phyloP scores from a whole-genome alignment of 495 filamentous ascomycete species.

The Penicillium manginii region DNA sequence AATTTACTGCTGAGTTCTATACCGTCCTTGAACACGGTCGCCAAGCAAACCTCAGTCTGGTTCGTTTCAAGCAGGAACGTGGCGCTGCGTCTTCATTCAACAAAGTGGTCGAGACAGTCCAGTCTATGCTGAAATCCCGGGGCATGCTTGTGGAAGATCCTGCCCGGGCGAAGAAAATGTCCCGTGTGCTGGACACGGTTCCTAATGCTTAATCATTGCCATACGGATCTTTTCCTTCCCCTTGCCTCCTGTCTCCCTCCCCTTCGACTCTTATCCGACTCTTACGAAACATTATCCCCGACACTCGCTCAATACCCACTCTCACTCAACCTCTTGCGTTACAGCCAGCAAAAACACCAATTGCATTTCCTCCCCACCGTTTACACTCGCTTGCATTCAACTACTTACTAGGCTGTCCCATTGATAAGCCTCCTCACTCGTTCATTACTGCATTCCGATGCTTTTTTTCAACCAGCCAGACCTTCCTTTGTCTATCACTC shows the following conservation, averaged over 20 bases:
- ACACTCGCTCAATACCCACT: background rate
- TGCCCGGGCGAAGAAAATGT: slow-evolving; percentile 66
- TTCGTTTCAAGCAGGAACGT: slow-evolving; percentile 82
- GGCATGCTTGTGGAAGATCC: slow-evolving; percentile 70
- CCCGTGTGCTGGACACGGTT: slow-evolving; percentile 37
- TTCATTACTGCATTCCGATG: background rate
- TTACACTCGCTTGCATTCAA: background rate
- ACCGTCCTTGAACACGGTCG: slow-evolving; percentile 78
- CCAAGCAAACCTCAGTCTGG: slow-evolving; percentile 71
- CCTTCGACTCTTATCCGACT: too few relatives aligned
- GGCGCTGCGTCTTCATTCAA: slow-evolving; percentile 87
- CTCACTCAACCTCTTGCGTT: background rate
- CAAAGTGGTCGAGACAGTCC: slow-evolving; percentile 75
- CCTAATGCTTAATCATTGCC: slow-evolving; percentile 20
- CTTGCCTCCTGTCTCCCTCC: background rate
- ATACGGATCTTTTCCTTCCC: background rate
- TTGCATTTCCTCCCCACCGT: background rate
- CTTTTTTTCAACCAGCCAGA: background rate
- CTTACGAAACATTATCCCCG: too few relatives aligned
- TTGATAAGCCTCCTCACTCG: background rate
- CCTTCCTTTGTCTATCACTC: background rate
- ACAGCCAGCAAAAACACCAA: background rate
- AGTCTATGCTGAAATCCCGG: slow-evolving; percentile 58
- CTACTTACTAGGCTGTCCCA: background rate
- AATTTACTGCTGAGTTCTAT: slow-evolving; percentile 82